Evolutionary conservation across 352 stramenopile species (phyloP).

Genomic region (Aphanomyces invadans): DNA sequence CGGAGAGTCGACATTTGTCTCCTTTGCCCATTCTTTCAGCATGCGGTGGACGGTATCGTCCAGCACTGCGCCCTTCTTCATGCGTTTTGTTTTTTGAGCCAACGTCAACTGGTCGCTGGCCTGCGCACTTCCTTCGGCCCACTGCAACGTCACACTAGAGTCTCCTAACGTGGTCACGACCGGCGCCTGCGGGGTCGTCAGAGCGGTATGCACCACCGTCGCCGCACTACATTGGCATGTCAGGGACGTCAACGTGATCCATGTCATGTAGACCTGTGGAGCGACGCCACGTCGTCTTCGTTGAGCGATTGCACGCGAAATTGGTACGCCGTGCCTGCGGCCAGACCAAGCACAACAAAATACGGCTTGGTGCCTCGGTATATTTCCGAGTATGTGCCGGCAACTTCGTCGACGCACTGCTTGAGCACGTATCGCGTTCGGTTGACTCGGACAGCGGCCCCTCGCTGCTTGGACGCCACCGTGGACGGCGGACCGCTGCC

Average conservation of each 20-base stretch:
- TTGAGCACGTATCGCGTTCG: conserved; percentile 72
- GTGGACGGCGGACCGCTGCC: conserved; percentile 9
- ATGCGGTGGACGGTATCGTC: conserved; percentile 60
- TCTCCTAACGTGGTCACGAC: conserved; percentile 32
- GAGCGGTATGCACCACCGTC: conserved; percentile 75
- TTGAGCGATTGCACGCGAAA: conserved; percentile 84
- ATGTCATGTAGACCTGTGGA: conserved; percentile 33
- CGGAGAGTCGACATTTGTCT: conserved; percentile 65
- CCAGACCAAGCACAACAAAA: conserved; percentile 73
- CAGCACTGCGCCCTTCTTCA: conserved; percentile 32
- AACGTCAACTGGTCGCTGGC: conserved; percentile 32
- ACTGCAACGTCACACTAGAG: conserved; percentile 43
- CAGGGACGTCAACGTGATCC: not conserved
- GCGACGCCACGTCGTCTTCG: conserved; percentile 54
- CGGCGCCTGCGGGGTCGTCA: conserved; percentile 58
- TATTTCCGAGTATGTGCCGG: conserved; percentile 80
- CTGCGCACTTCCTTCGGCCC: conserved; percentile 34
- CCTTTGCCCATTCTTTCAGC: conserved; percentile 79
- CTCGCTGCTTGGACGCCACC: conserved; percentile 24
- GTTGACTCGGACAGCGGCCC: conserved; percentile 8
- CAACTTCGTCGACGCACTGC: conserved; percentile 70
- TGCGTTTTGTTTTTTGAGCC: conserved; percentile 17
- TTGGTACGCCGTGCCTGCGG: conserved; percentile 78
- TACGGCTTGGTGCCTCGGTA: conserved; percentile 57
- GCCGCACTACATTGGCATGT: conserved; percentile 30